Percentiles rank a stretch among this genome's conserved stretches.
Conservation (phyloP, 2,329 filamentous ascomycete species). For the Aspergillus sergii region DNA sequence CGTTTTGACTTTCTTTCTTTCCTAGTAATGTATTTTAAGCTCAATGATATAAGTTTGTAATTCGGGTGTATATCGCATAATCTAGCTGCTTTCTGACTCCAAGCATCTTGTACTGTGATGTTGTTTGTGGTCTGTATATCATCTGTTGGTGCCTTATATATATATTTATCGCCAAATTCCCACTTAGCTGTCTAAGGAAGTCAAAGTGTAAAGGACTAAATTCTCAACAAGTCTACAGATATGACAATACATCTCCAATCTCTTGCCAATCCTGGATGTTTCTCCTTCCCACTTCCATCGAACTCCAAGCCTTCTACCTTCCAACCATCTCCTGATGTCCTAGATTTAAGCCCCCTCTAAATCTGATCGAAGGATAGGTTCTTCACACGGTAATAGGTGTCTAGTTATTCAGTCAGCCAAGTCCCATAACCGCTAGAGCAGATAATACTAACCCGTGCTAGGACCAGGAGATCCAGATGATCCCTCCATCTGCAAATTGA, state of each 20-base stretch:
- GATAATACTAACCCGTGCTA: conserved; percentile 10
- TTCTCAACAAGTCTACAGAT: neutral
- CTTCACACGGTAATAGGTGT: conserved; percentile 14
- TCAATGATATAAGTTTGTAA: too few relatives aligned
- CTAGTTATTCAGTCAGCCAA: neutral
- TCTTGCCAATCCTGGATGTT: accelerated
- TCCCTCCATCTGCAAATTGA: conserved; percentile 31
- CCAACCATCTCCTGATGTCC: neutral
- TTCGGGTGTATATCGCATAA: too few relatives aligned
- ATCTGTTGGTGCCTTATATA: neutral
- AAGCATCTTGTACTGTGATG: too few relatives aligned
- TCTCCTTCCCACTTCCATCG: neutral
- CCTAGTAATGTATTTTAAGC: too few relatives aligned
- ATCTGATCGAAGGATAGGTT: conserved; percentile 15
- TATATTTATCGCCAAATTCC: neutral
- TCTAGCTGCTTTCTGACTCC: too few relatives aligned
- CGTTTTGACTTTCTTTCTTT: too few relatives aligned
- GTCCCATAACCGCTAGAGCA: too few relatives aligned
- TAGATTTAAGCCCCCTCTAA: neutral
- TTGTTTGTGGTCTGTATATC: neutral
- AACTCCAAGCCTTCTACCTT: neutral
- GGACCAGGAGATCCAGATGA: conserved; percentile 19
- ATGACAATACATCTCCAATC: neutral
- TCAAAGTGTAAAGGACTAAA: neutral
- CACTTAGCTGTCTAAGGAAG: neutral